Conservation (phyloP, 371 early-diverging fungal genomes). For the Lichtheimia ornata region DNA sequence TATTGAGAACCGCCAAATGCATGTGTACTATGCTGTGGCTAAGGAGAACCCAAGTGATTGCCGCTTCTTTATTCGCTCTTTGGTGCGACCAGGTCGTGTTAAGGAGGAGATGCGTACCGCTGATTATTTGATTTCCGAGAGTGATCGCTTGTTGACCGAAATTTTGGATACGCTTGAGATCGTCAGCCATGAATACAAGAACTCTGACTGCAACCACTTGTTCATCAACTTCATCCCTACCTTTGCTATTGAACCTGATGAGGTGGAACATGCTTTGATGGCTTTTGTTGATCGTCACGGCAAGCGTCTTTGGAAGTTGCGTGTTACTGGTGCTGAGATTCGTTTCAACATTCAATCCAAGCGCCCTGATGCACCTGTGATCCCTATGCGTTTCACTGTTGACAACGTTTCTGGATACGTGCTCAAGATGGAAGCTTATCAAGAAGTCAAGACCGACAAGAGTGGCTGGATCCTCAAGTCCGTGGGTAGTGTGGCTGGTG, state of each 20-base stretch:
- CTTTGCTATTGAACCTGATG: constrained; percentile 84
- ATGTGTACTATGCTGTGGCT: constrained; percentile 93
- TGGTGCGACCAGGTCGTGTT: constrained; percentile 90
- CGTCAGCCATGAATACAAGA: constrained; percentile 83
- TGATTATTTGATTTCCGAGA: constrained; percentile 93
- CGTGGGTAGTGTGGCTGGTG: constrained; percentile 69
- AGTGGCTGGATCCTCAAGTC: constrained; percentile 79
- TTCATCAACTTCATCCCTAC: constrained; percentile 97
- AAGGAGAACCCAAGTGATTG: constrained; percentile 93
- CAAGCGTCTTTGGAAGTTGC: constrained; percentile 91
- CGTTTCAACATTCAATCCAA: constrained; percentile 86
- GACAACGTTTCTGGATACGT: constrained; percentile 92
- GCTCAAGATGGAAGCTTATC: constrained; percentile 88
- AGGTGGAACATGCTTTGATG: constrained; percentile 83
- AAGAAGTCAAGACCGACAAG: constrained; percentile 79
- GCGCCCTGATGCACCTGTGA: constrained; percentile 63
- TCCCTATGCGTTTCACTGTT: constrained; percentile 90
- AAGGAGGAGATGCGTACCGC: constrained; percentile 81
- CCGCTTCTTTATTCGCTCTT: constrained; percentile 96
- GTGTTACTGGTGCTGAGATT: constrained; percentile 94
- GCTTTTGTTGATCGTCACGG: constrained; percentile 94
- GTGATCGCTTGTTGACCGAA: constrained; percentile 88
- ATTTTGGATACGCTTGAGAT: constrained; percentile 95
- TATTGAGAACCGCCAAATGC: constrained; percentile 90
- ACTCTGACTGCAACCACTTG: constrained; percentile 97